A percentile compares a stretch with the other conserved stretches of the same genome.
These are phyloP conservation scores for Kluyveromyces nonfermentans DNA, from an alignment of 805 yeast genomes.

Conservation along the genomic window DNA sequence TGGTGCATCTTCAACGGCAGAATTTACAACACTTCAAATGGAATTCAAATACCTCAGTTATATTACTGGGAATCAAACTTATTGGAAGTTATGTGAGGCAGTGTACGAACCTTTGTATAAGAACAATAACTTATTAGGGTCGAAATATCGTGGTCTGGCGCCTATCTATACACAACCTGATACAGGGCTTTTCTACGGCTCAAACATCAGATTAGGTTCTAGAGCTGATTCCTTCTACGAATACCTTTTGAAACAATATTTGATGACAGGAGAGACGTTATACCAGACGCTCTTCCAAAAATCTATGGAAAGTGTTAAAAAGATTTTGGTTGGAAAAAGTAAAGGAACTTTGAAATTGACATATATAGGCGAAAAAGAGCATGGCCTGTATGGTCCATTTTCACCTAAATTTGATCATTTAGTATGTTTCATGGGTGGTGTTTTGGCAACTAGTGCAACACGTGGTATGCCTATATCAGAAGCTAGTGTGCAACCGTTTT, in stretches of 20 bases:
- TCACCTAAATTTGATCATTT: conserved; percentile 83
- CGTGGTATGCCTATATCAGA: conserved; percentile 48
- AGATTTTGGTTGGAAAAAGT: conserved; percentile 51
- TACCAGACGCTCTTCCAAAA: conserved; percentile 71
- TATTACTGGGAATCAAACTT: conserved; percentile 68
- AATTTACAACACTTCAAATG: conserved; percentile 76
- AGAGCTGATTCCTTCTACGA: conserved; percentile 93
- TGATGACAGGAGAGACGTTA: conserved; percentile 58
- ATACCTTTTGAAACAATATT: conserved; percentile 73
- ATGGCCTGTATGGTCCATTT: conserved; percentile 52
- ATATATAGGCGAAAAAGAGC: conserved; percentile 68
- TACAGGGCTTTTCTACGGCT: conserved; percentile 58
- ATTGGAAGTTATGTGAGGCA: conserved; percentile 72
- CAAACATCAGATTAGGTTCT: conserved; percentile 70
- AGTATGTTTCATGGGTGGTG: conserved; percentile 87
- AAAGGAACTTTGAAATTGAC: conserved; percentile 47
- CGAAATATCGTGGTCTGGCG: conserved; percentile 53
- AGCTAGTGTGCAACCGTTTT: conserved; percentile 45
- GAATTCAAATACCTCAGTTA: conserved; percentile 77
- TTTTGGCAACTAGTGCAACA: conserved; percentile 84
- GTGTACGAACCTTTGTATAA: conserved; percentile 62
- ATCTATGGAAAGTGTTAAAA: conserved; percentile 67
- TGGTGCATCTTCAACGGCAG: conserved; percentile 86
- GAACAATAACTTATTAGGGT: conserved; percentile 33
- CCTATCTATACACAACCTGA: conserved; percentile 76